These are phyloP conservation scores for Gracilaria vermiculophylla DNA, from an alignment of 23 red algal genomes.

Conservation along the genomic window DNA sequence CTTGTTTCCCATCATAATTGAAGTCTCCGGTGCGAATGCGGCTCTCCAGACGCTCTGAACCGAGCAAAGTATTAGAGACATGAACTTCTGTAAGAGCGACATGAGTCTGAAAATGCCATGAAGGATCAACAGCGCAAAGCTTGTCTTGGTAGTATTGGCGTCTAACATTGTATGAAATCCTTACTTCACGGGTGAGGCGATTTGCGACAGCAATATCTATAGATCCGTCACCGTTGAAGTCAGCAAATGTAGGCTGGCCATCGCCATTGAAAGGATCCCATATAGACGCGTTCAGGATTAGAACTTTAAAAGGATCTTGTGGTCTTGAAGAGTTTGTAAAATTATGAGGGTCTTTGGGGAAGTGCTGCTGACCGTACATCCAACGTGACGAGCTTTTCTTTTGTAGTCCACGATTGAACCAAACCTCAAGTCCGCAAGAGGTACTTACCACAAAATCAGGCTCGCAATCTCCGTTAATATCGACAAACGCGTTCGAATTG, in stretches of 20 bases:
- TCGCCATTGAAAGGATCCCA: constrained; percentile 45
- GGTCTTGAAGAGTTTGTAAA: constrained; percentile 8
- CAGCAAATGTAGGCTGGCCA: constrained; percentile 64
- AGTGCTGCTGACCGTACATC: constrained; percentile 16
- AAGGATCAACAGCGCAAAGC: constrained; percentile 45
- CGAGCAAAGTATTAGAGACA: constrained; percentile 50
- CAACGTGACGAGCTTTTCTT: constrained; percentile 28
- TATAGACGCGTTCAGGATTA: constrained; percentile 36
- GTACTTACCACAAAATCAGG: constrained; percentile 85
- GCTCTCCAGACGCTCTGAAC: constrained; percentile 28
- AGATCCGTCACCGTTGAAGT: constrained; percentile 88
- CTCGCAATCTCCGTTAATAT: constrained; percentile 93
- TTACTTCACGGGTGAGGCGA: constrained; percentile 2
- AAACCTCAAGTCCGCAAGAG: constrained; percentile 82
- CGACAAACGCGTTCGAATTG: constrained; percentile 83
- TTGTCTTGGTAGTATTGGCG: background rate
- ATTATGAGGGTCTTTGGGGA: constrained; percentile 15
- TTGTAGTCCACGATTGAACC: constrained; percentile 58
- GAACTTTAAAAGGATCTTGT: background rate
- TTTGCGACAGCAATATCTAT: constrained; percentile 81
- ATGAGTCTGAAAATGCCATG: constrained; percentile 33
- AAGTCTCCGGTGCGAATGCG: constrained; percentile 73
- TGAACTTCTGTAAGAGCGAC: constrained; percentile 40
- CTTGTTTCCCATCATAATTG: constrained; percentile 74
- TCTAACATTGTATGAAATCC: constrained; percentile 49